phyloP scores from a whole-genome alignment of 805 yeast genomes.

The Wickerhamiella siamensis region DNA sequence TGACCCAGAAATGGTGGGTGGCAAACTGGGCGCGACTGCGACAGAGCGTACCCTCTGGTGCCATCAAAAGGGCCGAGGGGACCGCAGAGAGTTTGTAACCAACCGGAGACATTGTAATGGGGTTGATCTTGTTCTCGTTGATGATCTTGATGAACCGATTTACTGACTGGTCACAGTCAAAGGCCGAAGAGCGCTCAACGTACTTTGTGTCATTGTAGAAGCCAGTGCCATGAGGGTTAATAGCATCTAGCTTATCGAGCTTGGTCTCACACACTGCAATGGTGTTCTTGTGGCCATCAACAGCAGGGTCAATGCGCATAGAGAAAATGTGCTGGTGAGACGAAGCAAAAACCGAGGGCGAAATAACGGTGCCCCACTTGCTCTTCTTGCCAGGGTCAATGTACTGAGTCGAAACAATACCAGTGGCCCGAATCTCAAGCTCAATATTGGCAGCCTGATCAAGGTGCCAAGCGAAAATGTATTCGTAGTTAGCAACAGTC shows the following conservation, averaged over 20 bases:
- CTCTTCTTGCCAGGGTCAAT: conserved; percentile 53
- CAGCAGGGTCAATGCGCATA: conserved; percentile 67
- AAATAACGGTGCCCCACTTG: conserved; percentile 61
- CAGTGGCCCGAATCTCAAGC: conserved; percentile 73
- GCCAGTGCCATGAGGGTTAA: conserved; percentile 59
- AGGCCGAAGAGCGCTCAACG: conserved; percentile 54
- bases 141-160: conserved; percentile 62
- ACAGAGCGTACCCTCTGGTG: conserved; percentile 47
- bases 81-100: conserved; percentile 64
- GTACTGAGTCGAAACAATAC: conserved; percentile 75
- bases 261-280: conserved; percentile 58
- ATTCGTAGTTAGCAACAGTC: conserved; percentile 76
- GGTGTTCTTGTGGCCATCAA: conserved; percentile 67
- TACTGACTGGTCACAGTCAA: conserved; percentile 63
- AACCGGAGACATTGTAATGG: conserved; percentile 54
- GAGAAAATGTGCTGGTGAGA: conserved; percentile 73
- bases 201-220: conserved; percentile 46
- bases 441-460: conserved; percentile 68
- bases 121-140: conserved; percentile 59
- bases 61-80: conserved; percentile 62
- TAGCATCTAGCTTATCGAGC: conserved; percentile 40
- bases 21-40: conserved; percentile 60
- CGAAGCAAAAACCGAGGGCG: conserved; percentile 70
- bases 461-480: conserved; percentile 54
- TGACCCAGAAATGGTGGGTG: conserved; percentile 68